A percentile compares a stretch with the other conserved stretches of the same genome.
phyloP scores from a whole-genome alignment of 1,139 yeast genomes.

The Kazachstania sp. region DNA sequence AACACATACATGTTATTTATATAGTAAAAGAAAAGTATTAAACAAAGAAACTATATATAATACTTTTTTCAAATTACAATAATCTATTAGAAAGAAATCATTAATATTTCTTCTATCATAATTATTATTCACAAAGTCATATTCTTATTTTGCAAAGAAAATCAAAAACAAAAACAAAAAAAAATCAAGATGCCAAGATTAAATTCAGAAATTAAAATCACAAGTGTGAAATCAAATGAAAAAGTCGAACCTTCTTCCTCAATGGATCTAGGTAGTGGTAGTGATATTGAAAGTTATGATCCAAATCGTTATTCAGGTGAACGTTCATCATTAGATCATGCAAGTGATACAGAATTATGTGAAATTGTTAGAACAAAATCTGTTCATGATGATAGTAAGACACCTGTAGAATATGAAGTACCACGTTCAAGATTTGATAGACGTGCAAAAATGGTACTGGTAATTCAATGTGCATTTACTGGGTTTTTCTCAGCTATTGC shows the following conservation, averaged over 20 bases:
- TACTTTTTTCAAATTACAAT: too few relatives aligned
- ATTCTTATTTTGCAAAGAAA: background rate
- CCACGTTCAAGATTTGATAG: conserved; percentile 33
- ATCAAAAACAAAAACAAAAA: too few relatives aligned
- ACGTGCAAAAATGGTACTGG: conserved; percentile 34
- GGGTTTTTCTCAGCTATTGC: conserved; percentile 57
- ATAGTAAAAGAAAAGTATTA: background rate
- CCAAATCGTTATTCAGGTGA: background rate
- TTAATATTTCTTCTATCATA: background rate
- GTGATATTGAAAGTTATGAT: background rate
- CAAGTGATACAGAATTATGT: background rate
- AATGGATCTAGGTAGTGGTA: background rate
- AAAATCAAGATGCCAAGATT: background rate
- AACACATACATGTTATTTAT: background rate
- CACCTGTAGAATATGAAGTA: background rate
- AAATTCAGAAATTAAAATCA: background rate
- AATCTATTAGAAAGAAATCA: too few relatives aligned
- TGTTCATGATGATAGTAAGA: background rate
- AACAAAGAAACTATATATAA: too few relatives aligned
- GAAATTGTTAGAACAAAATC: background rate
- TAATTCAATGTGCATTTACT: conserved; percentile 36
- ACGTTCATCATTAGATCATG: background rate
- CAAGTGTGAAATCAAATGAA: background rate
- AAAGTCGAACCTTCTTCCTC: background rate
- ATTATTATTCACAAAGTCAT: background rate